Conservation (phyloP, 805 yeast genomes). For the Wickerhamiella sergipiensis region DNA sequence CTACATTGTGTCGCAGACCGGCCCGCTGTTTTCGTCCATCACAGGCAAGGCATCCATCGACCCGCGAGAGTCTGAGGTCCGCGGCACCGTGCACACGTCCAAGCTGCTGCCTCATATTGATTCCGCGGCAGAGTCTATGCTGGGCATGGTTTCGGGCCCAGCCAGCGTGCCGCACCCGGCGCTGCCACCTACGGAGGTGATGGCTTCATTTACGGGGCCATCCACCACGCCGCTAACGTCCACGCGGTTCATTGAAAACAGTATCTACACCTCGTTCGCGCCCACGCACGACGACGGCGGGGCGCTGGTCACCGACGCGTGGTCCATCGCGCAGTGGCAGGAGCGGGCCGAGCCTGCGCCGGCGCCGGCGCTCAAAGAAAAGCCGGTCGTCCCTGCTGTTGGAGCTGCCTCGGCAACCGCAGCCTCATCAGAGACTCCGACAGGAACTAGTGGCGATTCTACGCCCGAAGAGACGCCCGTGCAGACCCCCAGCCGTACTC, state of each 20-base stretch:
- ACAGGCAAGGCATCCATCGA: slow-evolving; percentile 61
- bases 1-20: slow-evolving; percentile 43
- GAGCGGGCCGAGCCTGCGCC: slow-evolving; percentile 1
- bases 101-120: slow-evolving; percentile 48
- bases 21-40: slow-evolving; percentile 70
- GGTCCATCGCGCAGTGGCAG: slow-evolving; percentile 3
- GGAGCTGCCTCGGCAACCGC: not conserved
- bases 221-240: slow-evolving; percentile 38
- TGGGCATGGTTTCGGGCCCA: slow-evolving; percentile 25
- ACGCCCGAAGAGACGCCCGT: not conserved
- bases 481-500: not conserved
- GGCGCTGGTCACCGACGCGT: slow-evolving; percentile 20
- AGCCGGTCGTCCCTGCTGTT: no score
- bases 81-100: slow-evolving; percentile 52
- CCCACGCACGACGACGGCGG: slow-evolving; percentile 51
- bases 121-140: slow-evolving; percentile 21
- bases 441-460: not conserved
- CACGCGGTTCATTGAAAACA: slow-evolving; percentile 49
- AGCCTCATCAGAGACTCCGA: not conserved
- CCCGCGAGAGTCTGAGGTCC: slow-evolving; percentile 52
- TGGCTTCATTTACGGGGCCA: slow-evolving; percentile 27
- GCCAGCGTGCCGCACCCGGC: slow-evolving; percentile 34
- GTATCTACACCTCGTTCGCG: slow-evolving; percentile 43
- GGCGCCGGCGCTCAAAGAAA: no score
- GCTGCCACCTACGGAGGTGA: slow-evolving; percentile 38